These are phyloP conservation scores for Aspergillus flavus DNA, from an alignment of 2,329 filamentous ascomycete genomes.

Conservation along the genomic window DNA sequence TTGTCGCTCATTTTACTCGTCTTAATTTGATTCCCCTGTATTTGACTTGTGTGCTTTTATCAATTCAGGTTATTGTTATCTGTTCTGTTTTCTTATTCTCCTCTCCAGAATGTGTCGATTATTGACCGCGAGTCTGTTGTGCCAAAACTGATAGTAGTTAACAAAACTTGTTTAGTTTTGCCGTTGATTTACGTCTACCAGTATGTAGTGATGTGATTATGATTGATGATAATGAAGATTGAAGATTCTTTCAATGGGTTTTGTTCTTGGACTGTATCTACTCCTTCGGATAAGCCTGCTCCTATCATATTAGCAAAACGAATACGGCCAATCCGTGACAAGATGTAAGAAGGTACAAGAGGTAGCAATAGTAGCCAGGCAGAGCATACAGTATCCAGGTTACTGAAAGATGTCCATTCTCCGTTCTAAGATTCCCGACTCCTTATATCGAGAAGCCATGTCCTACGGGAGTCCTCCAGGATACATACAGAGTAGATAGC, in stretches of 20 bases:
- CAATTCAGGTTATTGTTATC: constrained; percentile 13
- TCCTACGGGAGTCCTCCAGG: not conserved
- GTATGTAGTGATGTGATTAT: constrained; percentile 24
- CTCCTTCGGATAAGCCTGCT: not conserved
- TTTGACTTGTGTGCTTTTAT: constrained; percentile 28
- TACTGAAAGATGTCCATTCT: not conserved
- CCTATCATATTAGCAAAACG: not conserved
- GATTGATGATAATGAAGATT: constrained; percentile 25
- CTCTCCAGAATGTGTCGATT: constrained; percentile 21
- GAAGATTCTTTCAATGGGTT: not conserved
- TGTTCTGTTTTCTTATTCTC: constrained; percentile 17
- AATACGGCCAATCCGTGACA: not conserved
- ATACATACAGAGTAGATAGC: not conserved
- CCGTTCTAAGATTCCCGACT: no score
- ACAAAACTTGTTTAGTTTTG: constrained; percentile 7
- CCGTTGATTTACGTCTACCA: constrained; percentile 7
- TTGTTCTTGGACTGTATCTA: not conserved
- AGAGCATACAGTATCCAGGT: not conserved
- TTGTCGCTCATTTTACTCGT: constrained; percentile 26
- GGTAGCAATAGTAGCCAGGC: not conserved
- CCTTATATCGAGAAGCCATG: no score
- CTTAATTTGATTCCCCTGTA: constrained; percentile 39
- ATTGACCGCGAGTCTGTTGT: not conserved
- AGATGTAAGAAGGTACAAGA: not conserved
- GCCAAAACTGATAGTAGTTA: constrained; percentile 11